Conservation (phyloP, 805 yeast species). For the Saccharomycopsis sp. region DNA sequence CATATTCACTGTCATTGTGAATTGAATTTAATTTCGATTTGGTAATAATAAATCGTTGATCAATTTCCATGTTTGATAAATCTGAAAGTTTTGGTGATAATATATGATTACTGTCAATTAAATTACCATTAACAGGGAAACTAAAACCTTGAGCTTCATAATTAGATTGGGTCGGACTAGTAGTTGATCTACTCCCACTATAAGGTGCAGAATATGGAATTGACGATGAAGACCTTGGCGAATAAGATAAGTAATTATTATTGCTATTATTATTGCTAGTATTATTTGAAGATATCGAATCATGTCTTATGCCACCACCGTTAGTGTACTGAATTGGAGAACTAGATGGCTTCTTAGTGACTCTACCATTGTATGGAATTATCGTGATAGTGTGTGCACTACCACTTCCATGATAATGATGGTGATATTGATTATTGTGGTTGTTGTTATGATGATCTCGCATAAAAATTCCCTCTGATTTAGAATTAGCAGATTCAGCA, state of each 20-base stretch:
- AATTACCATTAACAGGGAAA: slow-evolving; percentile 21
- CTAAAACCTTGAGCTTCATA: slow-evolving; percentile 18
- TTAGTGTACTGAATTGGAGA: not conserved
- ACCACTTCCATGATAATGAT: slow-evolving; percentile 1
- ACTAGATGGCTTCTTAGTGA: slow-evolving; percentile 3
- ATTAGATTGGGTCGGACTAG: slow-evolving; percentile 12
- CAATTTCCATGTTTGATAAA: slow-evolving; percentile 13
- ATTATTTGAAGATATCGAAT: not conserved
- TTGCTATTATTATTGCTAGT: not conserved
- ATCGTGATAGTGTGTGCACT: slow-evolving; percentile 13
- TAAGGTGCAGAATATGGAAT: slow-evolving; percentile 21
- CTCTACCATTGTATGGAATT: slow-evolving; percentile 20
- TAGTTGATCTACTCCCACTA: slow-evolving; percentile 13
- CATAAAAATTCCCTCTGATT: not conserved
- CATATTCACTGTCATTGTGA: slow-evolving; percentile 3
- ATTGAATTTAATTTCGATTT: slow-evolving; percentile 17
- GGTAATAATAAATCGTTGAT: slow-evolving; percentile 19
- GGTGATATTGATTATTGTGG: not conserved
- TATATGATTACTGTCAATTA: slow-evolving; percentile 20
- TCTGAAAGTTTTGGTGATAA: slow-evolving; percentile 17
- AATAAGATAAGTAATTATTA: slow-evolving; percentile 1
- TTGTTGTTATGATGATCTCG: slow-evolving; percentile 2
- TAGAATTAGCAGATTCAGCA: too few relatives aligned
- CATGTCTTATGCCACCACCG: too few relatives aligned
- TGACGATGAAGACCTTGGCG: slow-evolving; percentile 15